Percentiles rank a stretch among this genome's conserved stretches.
phyloP scores from a whole-genome alignment of 768 basidiomycete genomes.

The Hericium erinaceus region DNA sequence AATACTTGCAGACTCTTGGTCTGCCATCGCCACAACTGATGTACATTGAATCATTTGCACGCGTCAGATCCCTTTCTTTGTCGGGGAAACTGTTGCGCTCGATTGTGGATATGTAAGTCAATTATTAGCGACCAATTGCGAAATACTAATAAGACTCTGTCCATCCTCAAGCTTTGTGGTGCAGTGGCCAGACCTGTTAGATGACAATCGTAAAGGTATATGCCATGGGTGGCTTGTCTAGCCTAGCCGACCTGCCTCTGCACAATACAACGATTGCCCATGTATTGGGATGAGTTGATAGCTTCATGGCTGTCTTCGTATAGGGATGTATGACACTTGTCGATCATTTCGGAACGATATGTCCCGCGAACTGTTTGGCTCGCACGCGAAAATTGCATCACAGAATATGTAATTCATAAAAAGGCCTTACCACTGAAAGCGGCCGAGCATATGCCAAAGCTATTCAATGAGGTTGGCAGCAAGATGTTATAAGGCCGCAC shows the following conservation, averaged over 20 bases:
- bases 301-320: no score
- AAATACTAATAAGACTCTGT: background rate
- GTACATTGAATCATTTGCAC: slow-evolving; percentile 92
- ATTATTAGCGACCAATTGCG: background rate
- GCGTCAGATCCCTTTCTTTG: slow-evolving; percentile 70
- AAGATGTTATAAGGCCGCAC: no score
- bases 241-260: background rate
- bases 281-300: no score
- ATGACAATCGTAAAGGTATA: slow-evolving; percentile 34
- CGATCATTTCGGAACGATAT: no score
- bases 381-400: no score
- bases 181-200: slow-evolving; percentile 70
- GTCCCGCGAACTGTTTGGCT: no score
- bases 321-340: no score
- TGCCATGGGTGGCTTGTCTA: slow-evolving; percentile 60
- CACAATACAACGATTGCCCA: background rate
- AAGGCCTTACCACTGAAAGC: no score
- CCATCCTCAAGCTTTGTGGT: slow-evolving; percentile 60
- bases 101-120: slow-evolving; percentile 71
- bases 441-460: no score
- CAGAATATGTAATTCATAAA: no score
- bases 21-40: slow-evolving; percentile 62
- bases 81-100: slow-evolving; percentile 75
- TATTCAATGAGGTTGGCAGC: no score
- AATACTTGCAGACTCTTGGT: slow-evolving; percentile 54